Evolutionary conservation across 2,329 filamentous ascomycete species (phyloP), one percentile per base, ranked within the genome.

Genomic region (Stachybotrys elegans): DNA sequence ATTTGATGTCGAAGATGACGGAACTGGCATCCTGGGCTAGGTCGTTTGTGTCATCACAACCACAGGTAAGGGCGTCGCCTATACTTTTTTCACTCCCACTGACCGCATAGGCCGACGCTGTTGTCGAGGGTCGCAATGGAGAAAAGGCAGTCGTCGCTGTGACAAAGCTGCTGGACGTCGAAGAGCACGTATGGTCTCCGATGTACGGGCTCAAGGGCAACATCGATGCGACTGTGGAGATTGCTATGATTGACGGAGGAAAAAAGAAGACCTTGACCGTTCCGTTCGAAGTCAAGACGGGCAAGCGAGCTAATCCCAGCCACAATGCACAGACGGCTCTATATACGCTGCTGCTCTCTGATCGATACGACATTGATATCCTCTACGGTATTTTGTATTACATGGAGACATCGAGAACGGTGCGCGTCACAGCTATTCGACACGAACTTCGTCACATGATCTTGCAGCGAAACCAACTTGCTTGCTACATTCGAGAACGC

Each of bases 141-240:
- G 80, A 85, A 43, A 85, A 83, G 52, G 80, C 85, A 11, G 84
- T 77, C 45, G 84, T 97, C 77, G 90, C 87, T 53, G 83, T 98
- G 53, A 94, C 84, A 57, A 98, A 97, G 60, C 73, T 98, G 22
- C 83, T 98, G 13, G 93, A 97, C 59, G 88, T 98, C 9, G 93
- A 98, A 62, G 93, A 98, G 63, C 93, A 97, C 59, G 83, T 98
- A 22, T 98, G 93, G 93, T 97, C 92, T 6, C 93, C 93, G 1
- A 92, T 90, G 81, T 98, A 95, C 60, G 93, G 93, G 1, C 73
- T 98, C 14, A 98, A 98, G 63, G 93, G 93, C 22, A 98, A 97
- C 55, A 93, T 98, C 47, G 93, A 98, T 67, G 93, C 93, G 22
- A 97, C 93, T 1, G 87, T 98, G 1, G 88, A 98, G 67, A 86